Evolutionary conservation across 108 stramenopile species (phyloP), one percentile per base, ranked within the genome.

Genomic region (Nannochloropsis oceanica): DNA sequence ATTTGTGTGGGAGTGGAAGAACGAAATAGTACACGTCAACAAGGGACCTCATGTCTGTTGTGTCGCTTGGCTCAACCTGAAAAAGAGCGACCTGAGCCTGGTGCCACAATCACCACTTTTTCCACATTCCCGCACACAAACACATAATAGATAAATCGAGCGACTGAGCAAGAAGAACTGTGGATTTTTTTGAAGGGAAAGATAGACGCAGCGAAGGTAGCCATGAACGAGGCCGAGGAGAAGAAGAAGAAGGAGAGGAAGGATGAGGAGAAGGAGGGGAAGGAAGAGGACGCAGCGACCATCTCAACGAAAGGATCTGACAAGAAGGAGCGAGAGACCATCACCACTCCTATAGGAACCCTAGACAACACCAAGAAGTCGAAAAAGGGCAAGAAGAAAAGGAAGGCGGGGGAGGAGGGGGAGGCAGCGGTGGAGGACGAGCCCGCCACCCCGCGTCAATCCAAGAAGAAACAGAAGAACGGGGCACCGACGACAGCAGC

Each of bases 251-350:
- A 26, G 25, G 42, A 42, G 34, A 85, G 87, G 83, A 26, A n/a
- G 42, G 81, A 87, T 44, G 73, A 89, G 87, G 43, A 44, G 50
- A 25, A 43, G 8, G 59, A 89, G 1, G 84, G 87, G 84, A 73
- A 84, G 22, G 46, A n/a, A 79, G 80, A 34, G 26, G 18, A 86
- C 24, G 46, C 20, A 13, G 25, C 25, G 22, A 20, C 24, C 86
- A 50, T 14, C 43, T 8, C 24, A 85, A 27, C 5, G 34, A 34
- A 34, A 34, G 34, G 34, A 5, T 10, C 59, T 73, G 25, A 87
- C 11, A 83, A 84, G 13, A n/a, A 18, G 13, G 82, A 25, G 25
- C 11, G 8, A 82, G 82, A 86, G 34, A 81, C 85, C 34, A 20
- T 13, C 26, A 89, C 0, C n/a, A 73, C 43, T 27, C 27, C 13